These are phyloP conservation scores for Westerdykella aurantiaca DNA, from an alignment of 2,329 filamentous ascomycete genomes.

Conservation along the genomic window DNA sequence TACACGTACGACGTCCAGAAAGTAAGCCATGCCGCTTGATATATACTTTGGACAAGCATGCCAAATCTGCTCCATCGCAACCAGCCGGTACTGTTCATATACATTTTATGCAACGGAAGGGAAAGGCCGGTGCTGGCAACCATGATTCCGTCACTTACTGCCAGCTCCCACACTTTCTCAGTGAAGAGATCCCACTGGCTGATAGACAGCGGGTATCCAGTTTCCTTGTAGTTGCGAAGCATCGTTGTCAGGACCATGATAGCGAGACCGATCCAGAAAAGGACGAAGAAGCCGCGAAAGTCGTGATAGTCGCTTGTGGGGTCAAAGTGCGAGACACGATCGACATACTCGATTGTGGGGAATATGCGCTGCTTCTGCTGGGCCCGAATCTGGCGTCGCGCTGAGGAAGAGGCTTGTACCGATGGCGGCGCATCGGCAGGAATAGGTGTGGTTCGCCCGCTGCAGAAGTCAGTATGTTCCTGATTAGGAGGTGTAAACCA, in stretches of 20 bases:
- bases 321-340: slow-evolving; percentile 92
- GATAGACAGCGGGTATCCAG: slow-evolving; percentile 76
- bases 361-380: slow-evolving; percentile 80
- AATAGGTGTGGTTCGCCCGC: slow-evolving; percentile 76
- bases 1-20: slow-evolving; percentile 65
- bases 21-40: slow-evolving; percentile 70
- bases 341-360: slow-evolving; percentile 85
- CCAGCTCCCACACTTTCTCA: slow-evolving; percentile 82
- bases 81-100: slow-evolving; percentile 51
- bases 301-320: slow-evolving; percentile 85
- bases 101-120: slow-evolving; percentile 66
- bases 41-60: slow-evolving; percentile 76
- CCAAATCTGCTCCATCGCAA: slow-evolving; percentile 72
- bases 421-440: slow-evolving; percentile 91
- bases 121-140: slow-evolving; percentile 66
- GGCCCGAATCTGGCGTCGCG: slow-evolving; percentile 74
- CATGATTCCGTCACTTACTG: slow-evolving; percentile 79
- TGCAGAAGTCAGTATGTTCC: slow-evolving; percentile 36
- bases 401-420: slow-evolving; percentile 75
- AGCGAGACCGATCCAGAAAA: slow-evolving; percentile 95
- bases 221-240: slow-evolving; percentile 89
- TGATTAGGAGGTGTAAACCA: neutral
- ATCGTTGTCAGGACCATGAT: slow-evolving; percentile 97
- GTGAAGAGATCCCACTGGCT: slow-evolving; percentile 86
- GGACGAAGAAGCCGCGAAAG: slow-evolving; percentile 94